Evolutionary conservation across 78 protist genomes (phyloP), one percentile per base, ranked within the genome.

Genomic region (Dictyostelium purpureum): DNA sequence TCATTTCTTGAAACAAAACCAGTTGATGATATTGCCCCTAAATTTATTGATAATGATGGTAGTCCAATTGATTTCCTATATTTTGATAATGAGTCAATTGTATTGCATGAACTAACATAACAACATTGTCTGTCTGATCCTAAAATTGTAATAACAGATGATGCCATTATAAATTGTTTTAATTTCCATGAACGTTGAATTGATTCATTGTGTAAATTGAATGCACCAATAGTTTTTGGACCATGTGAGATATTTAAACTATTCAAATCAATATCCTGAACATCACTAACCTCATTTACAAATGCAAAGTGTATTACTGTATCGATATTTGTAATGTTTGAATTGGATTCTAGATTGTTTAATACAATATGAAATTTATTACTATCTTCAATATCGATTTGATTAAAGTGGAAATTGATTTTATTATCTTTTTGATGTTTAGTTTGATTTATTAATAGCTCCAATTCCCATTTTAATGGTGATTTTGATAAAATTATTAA

Each of bases 21-120:
- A 19, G n/a, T n/a, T n/a, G 40, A 21, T 28, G 3, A 5, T 10
- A 89, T 26, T 16, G 93, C 69, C 31, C 97, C 97, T 87, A 89
- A 83, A 28, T 66, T 51, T 19, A 95, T 45, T 12, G 70, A 19
- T 12, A 76, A 45, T 0, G 85, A 81, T 33, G 67, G 38, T 4
- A 61, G 11, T 16, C 57, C 74, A 78, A 61, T 21, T 45, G 42
- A 59, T 31, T 9, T 78, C 4, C 78, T 21, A 45, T 71, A 71
- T 28, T 47, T 47, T 5, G 78, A n/a, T 14, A 71, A 28, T 28
- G 61, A 45, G 3, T 71, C 78, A 4, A 47, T n/a, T 10, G 47
- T 61, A 14, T 21, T 11, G 14, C 28, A n/a, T 40, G 78, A 57
- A n/a, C 42, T 26, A 33, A 45, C n/a, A 45, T 71, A 71, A 45